Evolutionary conservation across 768 basidiomycete species (phyloP).

Genomic region (Antrodiella citrinella): DNA sequence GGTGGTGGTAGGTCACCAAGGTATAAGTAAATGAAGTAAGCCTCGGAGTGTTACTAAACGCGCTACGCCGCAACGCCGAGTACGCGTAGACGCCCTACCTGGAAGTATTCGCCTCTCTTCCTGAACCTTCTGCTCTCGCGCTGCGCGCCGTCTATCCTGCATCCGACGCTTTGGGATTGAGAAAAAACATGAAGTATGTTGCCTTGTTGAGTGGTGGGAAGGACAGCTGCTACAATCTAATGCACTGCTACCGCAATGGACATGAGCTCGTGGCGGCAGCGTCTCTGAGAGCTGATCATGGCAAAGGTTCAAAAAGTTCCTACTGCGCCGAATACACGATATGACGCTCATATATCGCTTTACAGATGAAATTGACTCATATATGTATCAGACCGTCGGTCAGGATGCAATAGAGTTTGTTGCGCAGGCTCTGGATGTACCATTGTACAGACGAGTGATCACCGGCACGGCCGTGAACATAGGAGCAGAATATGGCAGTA

Average conservation of each 20-base stretch:
- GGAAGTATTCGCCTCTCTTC: background rate
- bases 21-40: background rate
- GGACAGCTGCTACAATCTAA: slow-evolving; percentile 92
- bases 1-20: slow-evolving; percentile 7
- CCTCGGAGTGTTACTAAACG: no score
- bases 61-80: background rate
- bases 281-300: slow-evolving; percentile 73
- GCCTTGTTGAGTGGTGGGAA: slow-evolving; percentile 96
- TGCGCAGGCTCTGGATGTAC: slow-evolving; percentile 77
- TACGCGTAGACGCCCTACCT: background rate
- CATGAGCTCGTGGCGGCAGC: slow-evolving; percentile 87
- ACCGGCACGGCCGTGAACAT: slow-evolving; percentile 73
- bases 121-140: background rate
- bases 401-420: slow-evolving; percentile 88
- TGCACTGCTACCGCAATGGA: slow-evolving; percentile 80
- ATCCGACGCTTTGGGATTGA: background rate
- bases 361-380: slow-evolving; percentile 95
- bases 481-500: slow-evolving; percentile 78
- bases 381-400: slow-evolving; percentile 98
- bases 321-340: no score
- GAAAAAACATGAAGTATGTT: slow-evolving; percentile 75
- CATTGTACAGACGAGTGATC: slow-evolving; percentile 78
- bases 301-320: no score
- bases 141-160: background rate
- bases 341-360: slow-evolving; percentile 14